Base-by-base conservation (phyloP, 192 early-diverging fungal species). In the Funneliformis mosseae region DNA sequence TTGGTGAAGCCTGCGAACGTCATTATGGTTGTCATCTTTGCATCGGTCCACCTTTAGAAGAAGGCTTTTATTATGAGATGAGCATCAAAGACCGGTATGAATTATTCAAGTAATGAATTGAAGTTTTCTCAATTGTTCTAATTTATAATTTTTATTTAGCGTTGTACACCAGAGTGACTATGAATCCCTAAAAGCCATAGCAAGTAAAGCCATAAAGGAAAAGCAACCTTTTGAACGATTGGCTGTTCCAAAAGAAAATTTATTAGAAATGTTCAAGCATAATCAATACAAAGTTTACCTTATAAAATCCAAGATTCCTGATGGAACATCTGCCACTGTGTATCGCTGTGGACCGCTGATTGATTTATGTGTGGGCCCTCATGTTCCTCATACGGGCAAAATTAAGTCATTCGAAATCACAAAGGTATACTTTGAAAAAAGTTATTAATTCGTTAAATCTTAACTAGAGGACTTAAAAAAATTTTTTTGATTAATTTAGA, bases 301-400 rank as follows among this genome's bases (percentile, higher is more conserved):
- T 81, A 98, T 99, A 87, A 88, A 96, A 62, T 88, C 91, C 71
- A 96, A 94, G 83, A 94, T 98, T 75, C 94, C 94, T 7, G 97
- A 99, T 82, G 93, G 93, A 67, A 96, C 96, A 55, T 94, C 93
- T 55, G 96, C 95, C 82, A 98, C 97, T 16, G 98, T 99, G 73
- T 99, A 99, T 89, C 95, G 98, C 46, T 98, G 97, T 82, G 98
- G 98, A 63, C 94, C 97, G 28, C 90, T 99, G 78, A 98, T 99
- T 81, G 98, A 99, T 91, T 88, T 99, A 88, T 95, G 97, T 89
- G 87, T 90, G 76, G 97, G 98, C 41, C 98, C 98, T 74, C 97
- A 99, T 81, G 92, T 99, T 76, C 96, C 97, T 78, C 88, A 94
- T 87, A 98, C 97, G 76, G 95, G 95, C 67, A 91, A 90, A 77